Evolutionary conservation across 345 rosid species (phyloP), one percentile per base, ranked within the genome.

Genomic region (Pugionium dolabratum): DNA sequence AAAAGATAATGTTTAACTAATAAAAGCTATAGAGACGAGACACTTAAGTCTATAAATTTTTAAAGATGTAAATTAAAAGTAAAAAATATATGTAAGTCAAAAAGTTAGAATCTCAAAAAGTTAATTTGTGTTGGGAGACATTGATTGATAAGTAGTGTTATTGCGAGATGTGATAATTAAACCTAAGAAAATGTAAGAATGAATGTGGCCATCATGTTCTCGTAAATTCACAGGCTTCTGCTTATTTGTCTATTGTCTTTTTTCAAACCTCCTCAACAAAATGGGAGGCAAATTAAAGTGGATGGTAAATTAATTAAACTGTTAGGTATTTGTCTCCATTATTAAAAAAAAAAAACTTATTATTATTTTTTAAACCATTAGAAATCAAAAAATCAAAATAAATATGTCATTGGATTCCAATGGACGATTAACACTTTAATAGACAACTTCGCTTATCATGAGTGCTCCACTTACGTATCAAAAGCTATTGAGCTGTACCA

Each of bases 391-490:
- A 10, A 41, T 50, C 18, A 18, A 49, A 33, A 59, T 6, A 49
- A 35, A 0, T 0, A 8, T 48, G 60, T 49, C 70, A 72, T 64
- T 64, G 70, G 70, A 72, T 64, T 72, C 76, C 64, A 41, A 59
- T 71, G 9, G 63, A 3, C 2, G 26, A 18, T 45, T 47, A 57
- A 11, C 37, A 64, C 60, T 64, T 64, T 57, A 72, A 72, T 72
- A 72, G 70, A 71, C 65, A 64, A 35, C 54, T 50, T 64, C 47
- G 9, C 71, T 57, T 72, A 64, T 72, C 76, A 72, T 64, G 76
- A 72, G 54, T 72, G 66, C 66, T 72, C 76, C 76, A 72, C 76
- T 64, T 72, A 44, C 71, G 70, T 64, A 72, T 72, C 61, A 72
- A 49, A 72, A 57, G 60, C 54, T 64, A 46, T 57, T 35, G 4